Conservation (phyloP, 2,329 filamentous ascomycete genomes). For the Dactylellina leptospora region DNA sequence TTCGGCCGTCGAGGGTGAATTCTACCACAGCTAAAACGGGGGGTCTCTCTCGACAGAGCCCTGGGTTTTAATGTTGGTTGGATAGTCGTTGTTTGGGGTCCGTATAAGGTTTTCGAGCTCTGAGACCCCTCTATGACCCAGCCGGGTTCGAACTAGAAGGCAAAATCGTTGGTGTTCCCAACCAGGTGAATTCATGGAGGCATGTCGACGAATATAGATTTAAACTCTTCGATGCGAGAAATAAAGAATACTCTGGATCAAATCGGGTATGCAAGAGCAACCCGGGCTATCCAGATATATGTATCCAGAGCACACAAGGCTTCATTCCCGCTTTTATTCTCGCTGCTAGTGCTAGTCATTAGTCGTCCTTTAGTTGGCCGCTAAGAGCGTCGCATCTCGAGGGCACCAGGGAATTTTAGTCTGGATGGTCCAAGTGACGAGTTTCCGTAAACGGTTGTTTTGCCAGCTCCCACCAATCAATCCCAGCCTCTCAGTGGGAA, state of each 20-base stretch:
- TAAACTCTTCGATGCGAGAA: constrained; percentile 32
- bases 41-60: constrained; percentile 28
- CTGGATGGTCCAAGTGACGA: constrained; percentile 46
- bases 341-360: constrained; percentile 16
- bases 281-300: constrained; percentile 51
- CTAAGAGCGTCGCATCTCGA: constrained; percentile 27
- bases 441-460: constrained; percentile 54
- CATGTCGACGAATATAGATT: constrained; percentile 40
- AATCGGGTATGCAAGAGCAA: constrained; percentile 24
- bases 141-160: constrained; percentile 46
- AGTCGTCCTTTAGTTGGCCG: constrained; percentile 20
- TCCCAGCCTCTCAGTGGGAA: constrained; percentile 41
- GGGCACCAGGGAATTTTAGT: constrained; percentile 21
- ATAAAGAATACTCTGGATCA: constrained; percentile 7
- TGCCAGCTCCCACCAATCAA: constrained; percentile 42
- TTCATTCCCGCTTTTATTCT: constrained; percentile 43
- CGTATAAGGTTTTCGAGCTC: constrained; percentile 32
- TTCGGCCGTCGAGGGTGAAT: constrained; percentile 6
- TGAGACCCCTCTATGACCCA: constrained; percentile 22
- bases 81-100: constrained; percentile 11
- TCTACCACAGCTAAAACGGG: constrained; percentile 25
- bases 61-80: background rate
- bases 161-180: constrained; percentile 24
- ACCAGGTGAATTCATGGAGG: constrained; percentile 44
- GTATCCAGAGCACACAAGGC: constrained; percentile 40